Conservation (phyloP, 2,329 filamentous ascomycete species). For the Xylaria multiplex region DNA sequence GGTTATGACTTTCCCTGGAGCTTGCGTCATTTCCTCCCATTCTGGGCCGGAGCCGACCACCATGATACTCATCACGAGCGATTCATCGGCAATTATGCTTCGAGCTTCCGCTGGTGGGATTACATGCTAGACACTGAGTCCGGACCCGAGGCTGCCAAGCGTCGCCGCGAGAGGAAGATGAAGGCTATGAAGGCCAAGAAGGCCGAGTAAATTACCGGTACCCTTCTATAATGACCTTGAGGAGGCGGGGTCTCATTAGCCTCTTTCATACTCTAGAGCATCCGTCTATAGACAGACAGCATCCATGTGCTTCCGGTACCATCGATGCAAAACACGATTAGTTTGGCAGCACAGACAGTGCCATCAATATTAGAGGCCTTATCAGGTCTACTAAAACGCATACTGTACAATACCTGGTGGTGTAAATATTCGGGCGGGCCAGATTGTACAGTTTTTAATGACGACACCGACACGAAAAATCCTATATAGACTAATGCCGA, state of each 20-base stretch:
- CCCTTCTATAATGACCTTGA: neutral
- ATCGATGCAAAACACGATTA: slow-evolving; percentile 19
- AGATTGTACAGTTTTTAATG: slow-evolving; percentile 41
- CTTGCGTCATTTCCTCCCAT: slow-evolving; percentile 91
- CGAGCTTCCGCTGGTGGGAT: slow-evolving; percentile 99
- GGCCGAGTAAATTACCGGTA: slow-evolving; percentile 62
- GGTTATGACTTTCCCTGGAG: slow-evolving; percentile 99
- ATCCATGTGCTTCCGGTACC: neutral
- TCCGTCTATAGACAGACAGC: slow-evolving; percentile 21
- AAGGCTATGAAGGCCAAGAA: slow-evolving; percentile 74
- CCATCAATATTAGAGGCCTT: slow-evolving; percentile 8
- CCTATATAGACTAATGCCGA: slow-evolving; percentile 30
- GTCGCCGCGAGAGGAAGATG: slow-evolving; percentile 81
- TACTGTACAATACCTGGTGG: slow-evolving; percentile 33
- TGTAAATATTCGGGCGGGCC: slow-evolving; percentile 41
- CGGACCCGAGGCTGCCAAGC: slow-evolving; percentile 85
- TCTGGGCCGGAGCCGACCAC: slow-evolving; percentile 97
- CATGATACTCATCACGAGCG: slow-evolving; percentile 98
- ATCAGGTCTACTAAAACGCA: slow-evolving; percentile 13
- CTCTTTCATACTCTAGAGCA: slow-evolving; percentile 7
- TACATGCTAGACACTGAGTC: slow-evolving; percentile 93
- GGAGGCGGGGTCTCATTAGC: neutral
- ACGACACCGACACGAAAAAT: slow-evolving; percentile 27
- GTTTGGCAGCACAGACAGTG: slow-evolving; percentile 2
- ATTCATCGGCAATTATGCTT: slow-evolving; percentile 98